Evolutionary conservation across 352 stramenopile species (phyloP), one percentile per base, ranked within the genome.

Genomic region (Pythium dissimile): DNA sequence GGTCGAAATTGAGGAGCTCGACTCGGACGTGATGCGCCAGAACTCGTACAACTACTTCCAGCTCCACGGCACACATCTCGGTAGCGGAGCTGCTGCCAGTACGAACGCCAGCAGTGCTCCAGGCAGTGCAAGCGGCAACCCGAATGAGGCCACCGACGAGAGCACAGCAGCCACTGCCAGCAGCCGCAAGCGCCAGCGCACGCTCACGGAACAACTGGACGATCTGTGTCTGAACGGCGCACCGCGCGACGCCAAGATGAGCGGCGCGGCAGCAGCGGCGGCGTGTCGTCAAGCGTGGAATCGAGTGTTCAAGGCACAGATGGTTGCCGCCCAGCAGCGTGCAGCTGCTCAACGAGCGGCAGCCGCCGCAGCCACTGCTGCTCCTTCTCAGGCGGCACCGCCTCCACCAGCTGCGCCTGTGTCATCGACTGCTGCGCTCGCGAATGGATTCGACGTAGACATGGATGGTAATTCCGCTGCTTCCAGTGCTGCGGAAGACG

Each of bases 1-100:
- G 31, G 35, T 86, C 38, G 77, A 87, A 55, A 81, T 89, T 44
- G 75, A 87, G 59, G 73, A 86, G 39, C 59, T 89, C 50, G 80
- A 88, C 52, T 84, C 80, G 32, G 62, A 76, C 34, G 80, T 80
- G 1, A 88, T 90, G 77, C 75, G 77, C 5, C 80, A 87, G 53
- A 83, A 61, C 52, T 72, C 77, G 39, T 86, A 87, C 66, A 88
- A 86, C 53, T 87, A 82, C 67, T 87, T 88, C 37, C 73, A 88
- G 41, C 75, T 59, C 20, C 62, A 79, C 26, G 31, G 48, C n/a
- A 7, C 34, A 18, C 52, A 31, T 4, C 31, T 59, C 20, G 54
- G 46, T 13, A 20, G 15, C 24, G 28, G 32, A 4, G 15, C 8
- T 18, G n/a, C n/a, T n/a, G n/a, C n/a, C n/a, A n/a, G n/a, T n/a